Percentiles rank a stretch among this genome's conserved stretches.
These are phyloP conservation scores for Colletotrichum cereale DNA, from an alignment of 2,329 filamentous ascomycete genomes.

Conservation along the genomic window DNA sequence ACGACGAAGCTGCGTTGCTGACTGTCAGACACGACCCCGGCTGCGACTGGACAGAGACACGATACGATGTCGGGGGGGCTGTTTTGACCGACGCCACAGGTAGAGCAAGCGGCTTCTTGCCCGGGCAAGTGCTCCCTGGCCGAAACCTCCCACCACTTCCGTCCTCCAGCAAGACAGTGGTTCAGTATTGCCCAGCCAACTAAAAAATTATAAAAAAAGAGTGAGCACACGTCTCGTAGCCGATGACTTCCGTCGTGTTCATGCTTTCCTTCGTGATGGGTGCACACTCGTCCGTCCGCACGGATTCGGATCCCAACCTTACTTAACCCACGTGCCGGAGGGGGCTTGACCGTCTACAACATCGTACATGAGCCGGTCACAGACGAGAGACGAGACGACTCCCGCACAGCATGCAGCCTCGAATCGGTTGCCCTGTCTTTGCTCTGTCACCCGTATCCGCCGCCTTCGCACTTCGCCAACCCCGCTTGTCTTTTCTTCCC, in stretches of 20 bases:
- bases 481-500: background rate
- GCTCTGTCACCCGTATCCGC: background rate
- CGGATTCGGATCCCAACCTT: background rate
- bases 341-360: background rate
- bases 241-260: background rate
- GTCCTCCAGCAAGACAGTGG: background rate
- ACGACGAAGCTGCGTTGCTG: background rate
- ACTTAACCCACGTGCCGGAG: background rate
- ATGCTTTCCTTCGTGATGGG: background rate
- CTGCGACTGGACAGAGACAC: background rate
- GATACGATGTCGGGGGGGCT: background rate
- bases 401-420: conserved; percentile 7
- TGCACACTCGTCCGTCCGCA: background rate
- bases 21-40: background rate
- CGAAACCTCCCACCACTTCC: conserved; percentile 14
- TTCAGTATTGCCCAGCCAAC: background rate
- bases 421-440: background rate
- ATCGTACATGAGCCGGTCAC: conserved; percentile 11
- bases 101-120: background rate
- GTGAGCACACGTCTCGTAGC: conserved; percentile 16
- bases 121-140: conserved; percentile 13
- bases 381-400: conserved; percentile 12
- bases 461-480: background rate
- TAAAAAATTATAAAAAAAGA: no score
- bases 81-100: background rate